Conservation (phyloP, 2,329 filamentous ascomycete genomes). For the Sporothrix euskadiensis region DNA sequence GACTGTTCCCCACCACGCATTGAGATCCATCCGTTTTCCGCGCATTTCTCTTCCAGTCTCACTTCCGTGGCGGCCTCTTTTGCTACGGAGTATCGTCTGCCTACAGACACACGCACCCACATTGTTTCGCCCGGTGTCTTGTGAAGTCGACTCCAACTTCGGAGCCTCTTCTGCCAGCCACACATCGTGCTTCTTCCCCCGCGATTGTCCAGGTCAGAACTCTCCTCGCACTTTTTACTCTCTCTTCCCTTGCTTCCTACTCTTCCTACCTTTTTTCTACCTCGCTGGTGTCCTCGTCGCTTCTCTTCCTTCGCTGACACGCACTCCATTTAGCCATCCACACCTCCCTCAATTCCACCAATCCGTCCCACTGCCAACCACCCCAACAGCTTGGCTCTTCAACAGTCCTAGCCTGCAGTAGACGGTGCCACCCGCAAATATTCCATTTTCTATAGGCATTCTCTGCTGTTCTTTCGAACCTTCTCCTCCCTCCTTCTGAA, state of each 20-base stretch:
- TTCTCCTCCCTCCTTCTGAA: not conserved
- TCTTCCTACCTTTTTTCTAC: not conserved
- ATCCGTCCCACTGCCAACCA: conserved; percentile 19
- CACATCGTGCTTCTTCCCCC: conserved; percentile 11
- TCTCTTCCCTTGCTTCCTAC: not conserved
- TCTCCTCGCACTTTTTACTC: not conserved
- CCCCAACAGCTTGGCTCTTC: conserved; percentile 24
- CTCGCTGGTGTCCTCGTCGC: not conserved
- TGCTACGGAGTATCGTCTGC: conserved; percentile 8
- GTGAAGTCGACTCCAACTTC: not conserved
- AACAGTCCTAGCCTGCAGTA: conserved; percentile 18
- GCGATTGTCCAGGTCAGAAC: not conserved
- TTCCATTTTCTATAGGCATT: not conserved
- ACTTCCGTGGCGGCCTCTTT: conserved; percentile 12
- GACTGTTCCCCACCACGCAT: conserved; percentile 7
- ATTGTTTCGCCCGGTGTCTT: not conserved
- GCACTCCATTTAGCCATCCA: conserved; percentile 23
- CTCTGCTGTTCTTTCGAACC: conserved; percentile 7
- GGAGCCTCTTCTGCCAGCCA: not conserved
- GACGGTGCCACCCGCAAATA: conserved; percentile 11
- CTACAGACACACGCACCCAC: not conserved
- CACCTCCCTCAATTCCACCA: conserved; percentile 17
- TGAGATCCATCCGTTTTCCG: conserved; percentile 8
- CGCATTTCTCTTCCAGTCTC: not conserved
- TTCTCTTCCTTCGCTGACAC: conserved; percentile 10